Base-by-base conservation (phyloP, 2,329 filamentous ascomycete species). In the Colletotrichum destructivum region DNA sequence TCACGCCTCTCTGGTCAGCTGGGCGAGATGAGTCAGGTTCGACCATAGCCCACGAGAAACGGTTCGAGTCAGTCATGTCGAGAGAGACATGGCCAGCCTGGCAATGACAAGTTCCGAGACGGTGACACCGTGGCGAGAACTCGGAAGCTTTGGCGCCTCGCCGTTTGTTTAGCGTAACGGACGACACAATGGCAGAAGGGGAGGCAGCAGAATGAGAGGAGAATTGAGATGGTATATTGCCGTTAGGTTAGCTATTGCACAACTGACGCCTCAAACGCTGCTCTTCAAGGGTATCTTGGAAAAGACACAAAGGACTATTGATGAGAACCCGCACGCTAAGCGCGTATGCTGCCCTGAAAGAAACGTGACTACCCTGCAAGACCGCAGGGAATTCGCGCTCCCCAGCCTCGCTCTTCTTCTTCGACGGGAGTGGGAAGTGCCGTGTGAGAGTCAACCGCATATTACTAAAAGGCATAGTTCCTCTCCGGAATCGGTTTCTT, bases 281-380 rank as follows among this genome's bases (percentile, higher is more conserved):
- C 44, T 38, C 64, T 52, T 62, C 57, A 52, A 62, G 64, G 69
- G 69, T 71, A 71, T 71, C 57, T 68, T 46, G 54, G 13, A 42
- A 71, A 71, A 62, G 12, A 62, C 59, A 31, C 16, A 51, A 55
- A 42, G 9, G 44, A 57, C 49, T 13, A 35, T 46, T 57, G 38
- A 47, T 16, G 64, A 42, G 64, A 62, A 38, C 21, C 52, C 35
- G 40, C 51, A 31, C 51, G 44, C 64, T 51, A 3, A n/a, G n/a
- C 13, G n/a, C 13, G 38, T 38, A 56, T 31, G 4, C 5, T 42
- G 31, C 21, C 21, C n/a, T 18, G 26, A 51, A 23, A 47, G 38
- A 3, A 42, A 52, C 7, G 26, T 12, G 4, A 9, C 18, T 38
- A 15, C 16, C n/a, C n/a, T n/a, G 8, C 31, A 18, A 51, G 31